Evolutionary conservation across 257 asterid species (phyloP), one percentile per base, ranked within the genome.

Genomic region (Eucommia ulmoides): DNA sequence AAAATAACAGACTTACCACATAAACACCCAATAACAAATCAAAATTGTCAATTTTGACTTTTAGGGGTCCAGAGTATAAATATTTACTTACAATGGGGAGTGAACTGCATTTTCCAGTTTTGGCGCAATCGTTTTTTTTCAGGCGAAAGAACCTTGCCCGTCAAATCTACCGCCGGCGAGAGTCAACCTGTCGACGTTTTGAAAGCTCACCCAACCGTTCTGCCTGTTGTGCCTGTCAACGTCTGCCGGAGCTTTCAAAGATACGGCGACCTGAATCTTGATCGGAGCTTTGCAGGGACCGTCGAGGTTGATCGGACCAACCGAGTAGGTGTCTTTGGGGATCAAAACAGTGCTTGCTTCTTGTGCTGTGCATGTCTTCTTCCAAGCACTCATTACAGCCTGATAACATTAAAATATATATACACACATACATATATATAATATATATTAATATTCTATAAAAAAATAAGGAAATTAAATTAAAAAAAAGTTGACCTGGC

Each of bases 351-450:
- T 49, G 25, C 45, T 52, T 3, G 79, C 47, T 2, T n/a, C 44
- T 17, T 60, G 16, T 1, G 72, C 48, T 2, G 20, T 57, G 7
- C 66, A 53, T 19, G 81, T 81, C 23, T 41, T 63, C 12, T 49
- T 53, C 79, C 81, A 79, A n/a, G 79, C 81, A 48, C 45, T 46
- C 49, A 24, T 19, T 50, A 80, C 18, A 19, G 73, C 91, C 85
- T 76, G 52, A 16, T 17, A 22, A n/a, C n/a, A n/a, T n/a, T n/a
- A n/a, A n/a, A n/a, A n/a, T n/a, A n/a, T n/a, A n/a, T n/a, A n/a
- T n/a, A n/a, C n/a, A n/a, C n/a, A n/a, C n/a, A n/a, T n/a, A n/a
- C n/a, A n/a, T n/a, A n/a, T n/a, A n/a, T n/a, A n/a, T n/a, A n/a
- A n/a, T n/a, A n/a, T n/a, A n/a, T n/a, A n/a, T n/a, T n/a, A n/a